Evolutionary conservation across 2,329 filamentous ascomycete species (phyloP), one percentile per base, ranked within the genome.

Genomic region (Fusarium dimerum): DNA sequence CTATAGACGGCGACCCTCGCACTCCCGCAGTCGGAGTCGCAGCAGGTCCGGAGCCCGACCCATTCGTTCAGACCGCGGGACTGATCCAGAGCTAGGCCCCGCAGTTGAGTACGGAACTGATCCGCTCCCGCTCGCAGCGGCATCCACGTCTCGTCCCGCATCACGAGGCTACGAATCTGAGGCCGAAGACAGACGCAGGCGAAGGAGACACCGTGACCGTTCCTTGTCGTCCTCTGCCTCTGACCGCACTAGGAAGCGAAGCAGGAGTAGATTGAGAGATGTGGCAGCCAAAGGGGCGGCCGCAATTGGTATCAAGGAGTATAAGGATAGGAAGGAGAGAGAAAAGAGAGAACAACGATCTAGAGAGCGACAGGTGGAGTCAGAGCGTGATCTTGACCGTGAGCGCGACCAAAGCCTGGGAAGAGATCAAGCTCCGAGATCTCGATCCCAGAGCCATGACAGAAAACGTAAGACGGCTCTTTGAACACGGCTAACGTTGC

Each of bases 1-100:
- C 55, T 63, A 71, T 56, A 61, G 66, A 51, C 65, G 67, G 53
- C 67, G 70, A 66, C 69, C 64, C 47, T 70, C 68, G 46, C 32
- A 36, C 32, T 36, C 32, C 32, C 68, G 67, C 64, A 74, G 68
- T 55, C 60, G 66, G 44, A 71, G 69, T 62, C 66, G 78, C 69
- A 79, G 77, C 74, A 79, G 77, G 73, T 82, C 81, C 71, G 69
- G 70, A 66, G 74, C 76, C 73, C 71, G 73, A 73, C 73, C 74
- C 74, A 72, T 71, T 70, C 72, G 76, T 73, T 76, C 77, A 63
- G 76, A 79, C 69, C 72, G 73, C 66, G 72, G 71, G 69, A 78
- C 80, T 85, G 83, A 86, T 82, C 79, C 78, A 76, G 82, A 85
- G 74, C 75, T 86, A 84, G 84, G 83, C 74, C 78, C 57, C 57